These are phyloP conservation scores for Spergularia marina DNA, from an alignment of 148 eudicot species.

Conservation along the genomic window DNA sequence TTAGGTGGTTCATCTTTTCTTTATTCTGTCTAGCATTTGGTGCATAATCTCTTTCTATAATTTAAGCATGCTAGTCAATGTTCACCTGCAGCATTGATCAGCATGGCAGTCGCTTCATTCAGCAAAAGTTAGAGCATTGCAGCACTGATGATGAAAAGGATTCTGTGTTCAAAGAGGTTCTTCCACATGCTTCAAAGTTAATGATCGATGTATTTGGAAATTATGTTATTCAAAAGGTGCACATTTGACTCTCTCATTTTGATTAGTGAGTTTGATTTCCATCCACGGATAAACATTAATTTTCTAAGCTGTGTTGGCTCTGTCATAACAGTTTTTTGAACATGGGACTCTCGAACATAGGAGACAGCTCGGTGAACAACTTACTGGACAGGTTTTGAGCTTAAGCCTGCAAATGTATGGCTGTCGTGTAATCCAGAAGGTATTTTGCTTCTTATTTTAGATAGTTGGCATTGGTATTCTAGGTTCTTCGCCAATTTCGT, in stretches of 20 bases:
- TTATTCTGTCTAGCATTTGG: not conserved
- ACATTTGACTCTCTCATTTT: not conserved
- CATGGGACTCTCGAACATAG: slow-evolving; percentile 48
- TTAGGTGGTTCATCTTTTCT: slow-evolving; percentile 40
- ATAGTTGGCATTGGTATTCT: not conserved
- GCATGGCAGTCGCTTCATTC: slow-evolving; percentile 84
- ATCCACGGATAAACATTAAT: not conserved
- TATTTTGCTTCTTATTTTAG: slow-evolving; percentile 12
- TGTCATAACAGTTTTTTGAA: slow-evolving; percentile 40
- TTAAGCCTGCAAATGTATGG: slow-evolving; percentile 67
- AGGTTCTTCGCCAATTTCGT: not conserved
- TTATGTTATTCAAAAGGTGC: slow-evolving; percentile 80
- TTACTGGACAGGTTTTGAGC: slow-evolving; percentile 42
- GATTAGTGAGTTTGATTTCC: not conserved
- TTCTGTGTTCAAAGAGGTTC: slow-evolving; percentile 62
- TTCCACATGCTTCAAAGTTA: slow-evolving; percentile 59
- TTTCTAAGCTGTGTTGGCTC: slow-evolving; percentile 16
- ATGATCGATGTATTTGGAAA: slow-evolving; percentile 85
- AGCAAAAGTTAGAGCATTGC: slow-evolving; percentile 68
- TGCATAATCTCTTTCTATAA: not conserved
- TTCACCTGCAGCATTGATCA: slow-evolving; percentile 57
- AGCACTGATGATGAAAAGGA: slow-evolving; percentile 63
- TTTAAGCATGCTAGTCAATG: slow-evolving; percentile 4
- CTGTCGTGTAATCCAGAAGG: slow-evolving; percentile 66
- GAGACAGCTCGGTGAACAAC: slow-evolving; percentile 43